Base-by-base conservation (phyloP, 371 early-diverging fungal genomes). In the Rhizopus microsporus region DNA sequence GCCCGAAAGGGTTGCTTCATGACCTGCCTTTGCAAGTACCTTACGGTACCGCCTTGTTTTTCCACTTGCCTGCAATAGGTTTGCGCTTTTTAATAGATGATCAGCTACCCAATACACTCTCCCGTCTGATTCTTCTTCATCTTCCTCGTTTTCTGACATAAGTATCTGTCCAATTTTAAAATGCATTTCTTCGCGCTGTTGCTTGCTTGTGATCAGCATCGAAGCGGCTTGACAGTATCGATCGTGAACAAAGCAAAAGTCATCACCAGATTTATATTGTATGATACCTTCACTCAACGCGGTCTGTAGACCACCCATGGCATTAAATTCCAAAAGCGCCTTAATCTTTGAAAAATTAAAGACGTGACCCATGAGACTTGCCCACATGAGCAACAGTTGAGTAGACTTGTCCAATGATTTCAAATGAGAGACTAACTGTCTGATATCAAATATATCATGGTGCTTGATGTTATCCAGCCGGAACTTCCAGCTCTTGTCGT, bases 211-310 rank as follows among this genome's bases (percentile, higher is more conserved):
- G 8, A 74, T 68, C 15, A 77, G 49, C 60, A 72, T 65, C 17
- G 71, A 59, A 2, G 77, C 71, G 0, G 77, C 77, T 58, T 74
- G 77, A 42, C 59, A 70, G 38, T 72, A 77, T 13, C 77, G 69
- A 45, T 77, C 77, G 34, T 77, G 77, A 15, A 60, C 59, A 52
- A 74, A 77, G n/a, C 65, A 54, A 38, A 74, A 77, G 5, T 74
- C 70, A 37, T 71, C 69, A 6, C 70, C 73, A 30, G 60, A 45
- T 33, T 65, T 72, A 10, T 68, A 65, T 17, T 67, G 63, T 38
- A 77, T 65, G 23, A 77, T 59, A n/a, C 72, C 74, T 47, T 77
- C 77, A 40, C 72, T 72, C 7, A 74, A 52, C 3, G 68, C 62
- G 1, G 61, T 51, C 45, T 77, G 77, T n/a, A 77, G 58, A 0